These are phyloP conservation scores for Erythrobasidium yunnanense DNA, from an alignment of 768 basidiomycete genomes.

Conservation along the genomic window DNA sequence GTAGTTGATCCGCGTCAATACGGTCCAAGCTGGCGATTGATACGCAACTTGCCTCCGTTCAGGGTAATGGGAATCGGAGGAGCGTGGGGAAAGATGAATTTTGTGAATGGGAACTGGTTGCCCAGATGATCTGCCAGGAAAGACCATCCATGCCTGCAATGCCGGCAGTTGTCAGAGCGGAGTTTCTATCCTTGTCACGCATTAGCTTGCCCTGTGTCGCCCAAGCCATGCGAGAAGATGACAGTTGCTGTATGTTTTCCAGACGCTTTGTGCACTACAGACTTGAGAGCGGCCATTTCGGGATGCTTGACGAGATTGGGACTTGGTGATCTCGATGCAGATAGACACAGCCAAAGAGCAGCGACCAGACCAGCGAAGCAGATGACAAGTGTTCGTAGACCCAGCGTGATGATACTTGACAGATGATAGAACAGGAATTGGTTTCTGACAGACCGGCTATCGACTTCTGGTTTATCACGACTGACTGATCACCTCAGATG, in stretches of 20 bases:
- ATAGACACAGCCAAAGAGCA: not conserved
- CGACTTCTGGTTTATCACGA: too few relatives aligned
- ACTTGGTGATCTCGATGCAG: not conserved
- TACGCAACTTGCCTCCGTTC: too few relatives aligned
- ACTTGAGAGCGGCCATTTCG: constrained; percentile 8
- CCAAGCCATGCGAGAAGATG: constrained; percentile 25
- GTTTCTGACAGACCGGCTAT: too few relatives aligned
- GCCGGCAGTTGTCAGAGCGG: not conserved
- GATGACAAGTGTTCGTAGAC: too few relatives aligned
- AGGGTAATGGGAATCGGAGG: constrained; percentile 19
- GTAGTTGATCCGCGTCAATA: too few relatives aligned
- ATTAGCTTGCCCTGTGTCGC: constrained; percentile 10
- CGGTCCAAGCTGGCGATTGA: too few relatives aligned
- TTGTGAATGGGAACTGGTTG: not conserved
- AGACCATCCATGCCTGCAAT: constrained; percentile 18
- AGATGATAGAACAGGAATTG: too few relatives aligned
- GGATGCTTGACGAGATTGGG: not conserved
- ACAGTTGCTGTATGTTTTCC: constrained; percentile 25
- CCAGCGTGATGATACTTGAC: too few relatives aligned
- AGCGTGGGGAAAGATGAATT: constrained; percentile 26
- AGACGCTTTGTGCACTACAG: constrained; percentile 5
- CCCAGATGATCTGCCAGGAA: constrained; percentile 26
- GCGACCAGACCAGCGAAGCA: not conserved
- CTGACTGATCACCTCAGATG: too few relatives aligned
- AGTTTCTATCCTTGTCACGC: not conserved